Base-by-base conservation (phyloP, 2,329 filamentous ascomycete species). In the Tolypocladium sp. region DNA sequence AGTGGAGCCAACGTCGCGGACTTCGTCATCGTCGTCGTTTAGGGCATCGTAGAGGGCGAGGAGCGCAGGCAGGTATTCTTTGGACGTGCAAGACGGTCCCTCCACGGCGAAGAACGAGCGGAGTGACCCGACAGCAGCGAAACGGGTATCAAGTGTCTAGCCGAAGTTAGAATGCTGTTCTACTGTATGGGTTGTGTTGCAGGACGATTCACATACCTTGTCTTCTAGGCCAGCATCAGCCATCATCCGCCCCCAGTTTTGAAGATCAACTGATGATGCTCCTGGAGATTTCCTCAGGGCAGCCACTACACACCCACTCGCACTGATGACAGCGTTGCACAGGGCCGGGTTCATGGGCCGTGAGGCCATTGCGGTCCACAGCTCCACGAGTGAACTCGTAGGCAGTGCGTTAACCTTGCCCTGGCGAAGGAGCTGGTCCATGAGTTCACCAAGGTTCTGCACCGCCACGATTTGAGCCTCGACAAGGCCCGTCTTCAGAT, bases 1-100 rank as follows among this genome's bases (percentile, higher is more conserved):
- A 0, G 65, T 61, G 2, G 86, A 82, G 9, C 87, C 88, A 1
- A 82, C 71, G 40, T 87, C 82, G 52, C 93, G 85, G 63, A 97
- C 83, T 59, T 97, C 92, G 62, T 96, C 91, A 68, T 97, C 93
- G 69, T 97, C 93, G 69, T 97, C 94, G 68, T 90, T 89, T 5
- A 96, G 79, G 53, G 86, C 79, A 68, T 91, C 87, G 71, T 94
- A 92, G 1, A 93, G 75, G 4, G 87, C 78, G 6, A 91, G 70
- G 57, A 89, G 81, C 37, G 83, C 76, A 1, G 82, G 76, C 1
- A 91, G 71, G 40, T 84, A 74, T 17, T 71, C 69, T 42, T 73
- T 63, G 52, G 63, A 61, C 61, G 67, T 60, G 62, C 58, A 62
- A 61, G 64, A 44, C 2, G 64, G 41, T 15, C 59, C 60, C 4